Evolutionary conservation across 2,329 filamentous ascomycete species (phyloP).

Genomic region (Colletotrichum viniferum): DNA sequence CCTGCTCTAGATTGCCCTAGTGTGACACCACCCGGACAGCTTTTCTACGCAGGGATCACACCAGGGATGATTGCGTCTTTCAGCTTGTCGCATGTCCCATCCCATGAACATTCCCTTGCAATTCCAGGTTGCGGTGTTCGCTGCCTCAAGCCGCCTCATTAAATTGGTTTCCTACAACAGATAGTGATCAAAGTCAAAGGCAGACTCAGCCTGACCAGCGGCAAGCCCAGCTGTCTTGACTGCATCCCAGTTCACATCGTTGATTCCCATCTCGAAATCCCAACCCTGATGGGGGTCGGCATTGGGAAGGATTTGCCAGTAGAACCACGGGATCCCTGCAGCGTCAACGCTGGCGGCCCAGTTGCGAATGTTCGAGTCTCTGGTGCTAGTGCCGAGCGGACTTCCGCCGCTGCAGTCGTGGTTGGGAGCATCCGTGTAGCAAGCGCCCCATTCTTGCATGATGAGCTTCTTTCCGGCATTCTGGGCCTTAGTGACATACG

Average conservation of each 20-base stretch:
- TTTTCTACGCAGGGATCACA: background rate
- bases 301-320: constrained; percentile 38
- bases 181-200: constrained; percentile 16
- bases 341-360: constrained; percentile 31
- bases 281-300: constrained; percentile 31
- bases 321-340: constrained; percentile 35
- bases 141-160: background rate
- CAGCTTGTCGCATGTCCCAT: background rate
- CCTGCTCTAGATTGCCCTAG: background rate
- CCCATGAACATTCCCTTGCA: background rate
- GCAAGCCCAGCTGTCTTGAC: background rate
- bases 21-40: background rate
- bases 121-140: background rate
- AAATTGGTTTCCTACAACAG: background rate
- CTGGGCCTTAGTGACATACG: constrained; percentile 29
- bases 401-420: constrained; percentile 27
- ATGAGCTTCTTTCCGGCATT: constrained; percentile 34
- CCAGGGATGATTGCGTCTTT: background rate
- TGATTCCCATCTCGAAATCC: constrained; percentile 36
- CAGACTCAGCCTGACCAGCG: constrained; percentile 4
- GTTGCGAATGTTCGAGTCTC: constrained; percentile 29
- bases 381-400: constrained; percentile 6
- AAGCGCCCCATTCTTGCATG: constrained; percentile 33
- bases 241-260: constrained; percentile 26
- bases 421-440: constrained; percentile 31